phyloP scores from a whole-genome alignment of 192 early-diverging fungal species.

The Umbelopsis vinacea region DNA sequence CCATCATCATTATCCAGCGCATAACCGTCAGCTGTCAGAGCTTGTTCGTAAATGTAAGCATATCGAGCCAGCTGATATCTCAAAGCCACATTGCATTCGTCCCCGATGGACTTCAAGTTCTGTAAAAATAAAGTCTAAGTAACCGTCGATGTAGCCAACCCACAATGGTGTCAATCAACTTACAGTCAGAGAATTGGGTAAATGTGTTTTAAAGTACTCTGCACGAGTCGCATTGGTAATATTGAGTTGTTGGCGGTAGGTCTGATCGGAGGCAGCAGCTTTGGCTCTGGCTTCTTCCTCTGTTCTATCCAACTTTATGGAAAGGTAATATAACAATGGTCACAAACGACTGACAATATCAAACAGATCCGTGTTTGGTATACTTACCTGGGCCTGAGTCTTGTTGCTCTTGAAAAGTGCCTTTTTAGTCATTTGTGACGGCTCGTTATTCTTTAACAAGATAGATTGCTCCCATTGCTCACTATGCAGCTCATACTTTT shows the following conservation, averaged over 20 bases:
- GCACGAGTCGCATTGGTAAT: conserved; percentile 75
- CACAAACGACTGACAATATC: neutral
- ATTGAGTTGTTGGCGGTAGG: conserved; percentile 81
- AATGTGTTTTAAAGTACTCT: conserved; percentile 78
- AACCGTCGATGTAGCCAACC: neutral
- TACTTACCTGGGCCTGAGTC: conserved; percentile 63
- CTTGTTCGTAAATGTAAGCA: conserved; percentile 77
- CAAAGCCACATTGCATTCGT: conserved; percentile 83
- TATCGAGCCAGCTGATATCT: conserved; percentile 82
- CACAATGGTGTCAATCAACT: neutral
- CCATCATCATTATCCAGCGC: conserved; percentile 54
- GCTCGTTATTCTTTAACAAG: conserved; percentile 55
- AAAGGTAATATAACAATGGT: neutral
- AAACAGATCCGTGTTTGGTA: neutral
- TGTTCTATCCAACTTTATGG: conserved; percentile 63
- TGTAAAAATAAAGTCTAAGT: neutral
- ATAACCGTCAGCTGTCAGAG: conserved; percentile 72
- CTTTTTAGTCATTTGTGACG: conserved; percentile 45
- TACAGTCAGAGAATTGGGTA: conserved; percentile 85
- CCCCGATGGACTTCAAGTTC: conserved; percentile 73
- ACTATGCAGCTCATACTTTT: conserved; percentile 78
- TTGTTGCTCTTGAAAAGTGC: conserved; percentile 57
- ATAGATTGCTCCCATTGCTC: conserved; percentile 88
- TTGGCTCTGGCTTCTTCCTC: conserved; percentile 90
- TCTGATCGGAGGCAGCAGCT: conserved; percentile 78